Percentiles rank a stretch among this genome's conserved stretches.
phyloP scores from a whole-genome alignment of 2,329 filamentous ascomycete species.

The Xylariomycetidae sp. region DNA sequence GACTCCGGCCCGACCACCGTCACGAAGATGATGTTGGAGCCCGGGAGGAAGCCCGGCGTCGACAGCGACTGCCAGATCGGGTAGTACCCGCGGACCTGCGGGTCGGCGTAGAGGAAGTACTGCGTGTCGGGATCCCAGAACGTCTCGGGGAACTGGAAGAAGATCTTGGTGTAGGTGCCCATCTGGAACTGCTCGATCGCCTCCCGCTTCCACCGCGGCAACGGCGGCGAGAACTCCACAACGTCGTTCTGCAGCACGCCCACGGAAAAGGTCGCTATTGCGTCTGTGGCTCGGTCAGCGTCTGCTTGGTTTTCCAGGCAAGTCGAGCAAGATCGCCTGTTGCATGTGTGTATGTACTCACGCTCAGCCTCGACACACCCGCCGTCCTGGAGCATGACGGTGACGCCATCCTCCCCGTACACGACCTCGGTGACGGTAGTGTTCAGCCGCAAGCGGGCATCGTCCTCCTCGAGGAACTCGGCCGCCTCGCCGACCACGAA shows the following conservation, averaged over 20 bases:
- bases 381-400: slow-evolving; percentile 45
- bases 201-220: slow-evolving; percentile 59
- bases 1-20: slow-evolving; percentile 54
- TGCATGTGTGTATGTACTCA: slow-evolving; percentile 10
- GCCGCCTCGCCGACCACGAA: slow-evolving; percentile 52
- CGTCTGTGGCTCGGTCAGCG: slow-evolving; percentile 27
- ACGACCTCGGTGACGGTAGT: slow-evolving; percentile 49
- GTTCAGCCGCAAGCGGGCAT: slow-evolving; percentile 51
- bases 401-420: slow-evolving; percentile 48
- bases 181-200: slow-evolving; percentile 61
- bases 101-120: slow-evolving; percentile 40
- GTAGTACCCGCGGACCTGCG: slow-evolving; percentile 35
- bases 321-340: not conserved
- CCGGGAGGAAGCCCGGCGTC: slow-evolving; percentile 49
- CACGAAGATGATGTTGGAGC: slow-evolving; percentile 59
- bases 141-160: slow-evolving; percentile 60
- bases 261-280: slow-evolving; percentile 61
- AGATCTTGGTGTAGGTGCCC: slow-evolving; percentile 69
- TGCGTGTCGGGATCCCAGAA: slow-evolving; percentile 53
- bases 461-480: slow-evolving; percentile 50
- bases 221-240: slow-evolving; percentile 49
- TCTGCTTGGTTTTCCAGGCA: not conserved
- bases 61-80: slow-evolving; percentile 61
- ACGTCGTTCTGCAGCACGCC: slow-evolving; percentile 60
- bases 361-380: slow-evolving; percentile 27